Percentiles rank a stretch among this genome's conserved stretches.
Conservation (phyloP, 2,329 filamentous ascomycete genomes). For the Penicillium glabrum region DNA sequence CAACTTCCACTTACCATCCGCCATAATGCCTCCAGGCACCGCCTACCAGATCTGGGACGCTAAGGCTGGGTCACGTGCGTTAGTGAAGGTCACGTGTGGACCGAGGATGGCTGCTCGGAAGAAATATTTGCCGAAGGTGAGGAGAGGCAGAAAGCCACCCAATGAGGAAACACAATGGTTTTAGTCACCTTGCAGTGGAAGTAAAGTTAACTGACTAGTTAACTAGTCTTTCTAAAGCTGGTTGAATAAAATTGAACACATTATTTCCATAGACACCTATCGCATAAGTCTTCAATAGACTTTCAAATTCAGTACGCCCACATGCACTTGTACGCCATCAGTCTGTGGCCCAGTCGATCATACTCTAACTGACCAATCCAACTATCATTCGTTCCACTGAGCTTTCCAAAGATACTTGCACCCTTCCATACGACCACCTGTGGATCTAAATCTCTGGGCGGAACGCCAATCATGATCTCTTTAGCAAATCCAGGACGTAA, state of each 20-base stretch:
- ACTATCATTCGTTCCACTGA: constrained; percentile 83
- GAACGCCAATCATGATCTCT: constrained; percentile 65
- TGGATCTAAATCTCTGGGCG: constrained; percentile 91
- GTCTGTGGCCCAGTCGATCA: constrained; percentile 76
- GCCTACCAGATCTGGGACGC: too few relatives aligned
- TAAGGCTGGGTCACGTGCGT: too few relatives aligned
- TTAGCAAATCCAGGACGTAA: constrained; percentile 63
- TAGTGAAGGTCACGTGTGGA: too few relatives aligned
- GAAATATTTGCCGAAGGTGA: too few relatives aligned
- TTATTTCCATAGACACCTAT: neutral
- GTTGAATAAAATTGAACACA: neutral
- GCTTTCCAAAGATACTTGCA: constrained; percentile 90
- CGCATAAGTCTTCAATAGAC: neutral
- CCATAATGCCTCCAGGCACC: too few relatives aligned
- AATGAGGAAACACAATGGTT: too few relatives aligned
- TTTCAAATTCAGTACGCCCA: constrained; percentile 52
- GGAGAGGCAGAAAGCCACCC: too few relatives aligned
- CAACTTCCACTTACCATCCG: too few relatives aligned
- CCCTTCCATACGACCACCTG: constrained; percentile 99
- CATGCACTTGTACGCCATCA: constrained; percentile 79
- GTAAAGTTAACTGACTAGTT: too few relatives aligned
- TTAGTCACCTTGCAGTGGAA: too few relatives aligned
- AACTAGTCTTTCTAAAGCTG: neutral
- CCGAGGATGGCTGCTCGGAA: too few relatives aligned
- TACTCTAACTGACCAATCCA: constrained; percentile 91